Conservation (phyloP, 148 eudicot genomes). For the Heliosperma pusillum region DNA sequence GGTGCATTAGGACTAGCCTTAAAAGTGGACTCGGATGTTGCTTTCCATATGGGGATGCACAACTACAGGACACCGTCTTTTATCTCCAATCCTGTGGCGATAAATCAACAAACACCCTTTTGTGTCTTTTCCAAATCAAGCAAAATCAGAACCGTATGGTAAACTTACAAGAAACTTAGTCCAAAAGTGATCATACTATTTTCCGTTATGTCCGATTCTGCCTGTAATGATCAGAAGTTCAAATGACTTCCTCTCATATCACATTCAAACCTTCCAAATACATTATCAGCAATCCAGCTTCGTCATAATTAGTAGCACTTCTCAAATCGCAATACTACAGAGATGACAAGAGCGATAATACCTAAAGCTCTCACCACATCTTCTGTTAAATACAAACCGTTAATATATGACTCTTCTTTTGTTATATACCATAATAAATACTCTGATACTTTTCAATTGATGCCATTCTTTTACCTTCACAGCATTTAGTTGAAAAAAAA, state of each 20-base stretch:
- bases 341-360: not conserved
- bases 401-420: not conserved
- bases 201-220: not conserved
- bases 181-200: not conserved
- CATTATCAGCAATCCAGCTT: not conserved
- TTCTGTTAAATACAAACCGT: not conserved
- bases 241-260: not conserved
- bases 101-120: not conserved
- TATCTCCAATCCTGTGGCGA: not conserved
- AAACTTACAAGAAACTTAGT: not conserved
- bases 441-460: not conserved
- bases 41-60: not conserved
- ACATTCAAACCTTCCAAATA: not conserved
- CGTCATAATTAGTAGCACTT: not conserved
- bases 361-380: constrained; percentile 6
- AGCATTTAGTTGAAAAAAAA: not conserved
- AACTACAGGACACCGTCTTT: not conserved
- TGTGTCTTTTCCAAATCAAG: not conserved
- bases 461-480: not conserved
- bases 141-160: not conserved
- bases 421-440: not conserved
- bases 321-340: not conserved
- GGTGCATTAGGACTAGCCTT: not conserved
- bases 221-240: not conserved
- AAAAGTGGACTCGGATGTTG: not conserved